phyloP scores from a whole-genome alignment of 345 rosid genomes.

The Hibiscus trionum region DNA sequence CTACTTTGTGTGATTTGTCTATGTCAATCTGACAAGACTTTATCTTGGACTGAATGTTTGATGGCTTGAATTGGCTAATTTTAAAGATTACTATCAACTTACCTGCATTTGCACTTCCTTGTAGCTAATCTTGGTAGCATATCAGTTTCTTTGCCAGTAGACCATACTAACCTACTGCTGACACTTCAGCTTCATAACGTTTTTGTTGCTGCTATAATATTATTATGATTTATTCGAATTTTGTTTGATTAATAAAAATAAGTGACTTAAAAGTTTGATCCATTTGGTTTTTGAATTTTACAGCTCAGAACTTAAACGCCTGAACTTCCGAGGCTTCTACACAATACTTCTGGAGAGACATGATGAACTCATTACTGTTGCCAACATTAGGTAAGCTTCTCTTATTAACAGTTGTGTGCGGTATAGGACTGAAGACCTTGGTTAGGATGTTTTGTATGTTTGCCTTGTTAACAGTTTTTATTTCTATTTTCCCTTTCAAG shows the following conservation, averaged over 20 bases:
- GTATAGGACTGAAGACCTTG: background rate
- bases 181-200: background rate
- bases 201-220: background rate
- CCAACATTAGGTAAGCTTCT: conserved; percentile 52
- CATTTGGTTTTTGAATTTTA: conserved; percentile 10
- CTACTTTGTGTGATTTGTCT: background rate
- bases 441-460: conserved; percentile 3
- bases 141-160: background rate
- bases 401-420: background rate
- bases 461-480: conserved; percentile 17
- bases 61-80: background rate
- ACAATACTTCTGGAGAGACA: conserved; percentile 61
- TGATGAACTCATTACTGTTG: conserved; percentile 58
- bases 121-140: background rate
- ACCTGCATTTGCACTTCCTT: background rate
- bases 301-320: conserved; percentile 59
- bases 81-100: background rate
- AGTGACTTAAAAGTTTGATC: background rate
- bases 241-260: background rate
- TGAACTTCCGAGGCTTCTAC: conserved; percentile 74
- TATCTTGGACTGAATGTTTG: background rate
- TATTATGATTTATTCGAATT: no score
- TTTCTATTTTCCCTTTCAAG: conserved; percentile 9
- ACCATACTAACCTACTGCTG: background rate
- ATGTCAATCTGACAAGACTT: background rate